Evolutionary conservation across 2,329 filamentous ascomycete species (phyloP).

Genomic region (Raffaelea ambrosiae): DNA sequence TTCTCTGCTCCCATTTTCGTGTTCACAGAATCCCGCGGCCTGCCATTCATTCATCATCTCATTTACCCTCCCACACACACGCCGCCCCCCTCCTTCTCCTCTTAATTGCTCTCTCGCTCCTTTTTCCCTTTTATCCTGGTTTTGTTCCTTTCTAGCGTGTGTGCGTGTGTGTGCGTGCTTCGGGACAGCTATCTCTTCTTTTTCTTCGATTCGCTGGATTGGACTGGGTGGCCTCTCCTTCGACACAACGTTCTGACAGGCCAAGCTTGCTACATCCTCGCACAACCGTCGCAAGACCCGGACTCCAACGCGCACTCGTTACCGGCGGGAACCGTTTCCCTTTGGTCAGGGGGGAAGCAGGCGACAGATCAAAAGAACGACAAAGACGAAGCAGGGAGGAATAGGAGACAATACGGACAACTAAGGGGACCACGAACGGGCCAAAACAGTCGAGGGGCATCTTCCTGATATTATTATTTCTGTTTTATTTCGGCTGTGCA

Average conservation of each 20-base stretch:
- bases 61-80: conserved; percentile 5
- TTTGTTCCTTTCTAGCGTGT: conserved; percentile 13
- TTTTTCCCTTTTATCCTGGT: conserved; percentile 44
- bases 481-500: background rate
- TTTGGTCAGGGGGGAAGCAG: background rate
- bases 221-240: background rate
- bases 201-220: background rate
- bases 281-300: background rate
- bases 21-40: background rate
- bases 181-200: background rate
- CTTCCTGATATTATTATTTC: too few species aligned
- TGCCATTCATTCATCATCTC: background rate
- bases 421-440: too few species aligned
- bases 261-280: too few species aligned
- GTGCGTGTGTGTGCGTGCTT: too few species aligned
- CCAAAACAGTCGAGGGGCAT: background rate
- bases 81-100: background rate
- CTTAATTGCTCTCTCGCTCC: background rate
- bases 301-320: background rate
- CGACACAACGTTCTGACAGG: too few species aligned
- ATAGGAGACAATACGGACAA: too few species aligned
- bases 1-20: background rate
- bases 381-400: background rate
- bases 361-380: background rate
- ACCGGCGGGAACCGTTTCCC: background rate